Evolutionary conservation across 2,329 filamentous ascomycete species (phyloP).

Genomic region (Clonostachys chloroleuca): DNA sequence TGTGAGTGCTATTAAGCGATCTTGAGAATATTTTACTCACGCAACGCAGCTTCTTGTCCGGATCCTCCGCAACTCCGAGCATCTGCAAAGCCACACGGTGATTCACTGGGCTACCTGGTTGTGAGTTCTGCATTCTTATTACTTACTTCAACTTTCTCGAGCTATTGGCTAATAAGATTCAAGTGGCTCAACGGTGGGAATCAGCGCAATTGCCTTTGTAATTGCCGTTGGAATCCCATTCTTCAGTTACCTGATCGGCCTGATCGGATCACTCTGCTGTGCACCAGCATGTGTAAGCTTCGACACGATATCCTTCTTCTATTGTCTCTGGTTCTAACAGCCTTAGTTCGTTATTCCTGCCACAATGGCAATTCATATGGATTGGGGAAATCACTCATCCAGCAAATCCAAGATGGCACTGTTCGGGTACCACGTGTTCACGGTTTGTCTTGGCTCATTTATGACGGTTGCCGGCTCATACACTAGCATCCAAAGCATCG

Average conservation of each 20-base stretch:
- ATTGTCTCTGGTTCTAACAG: no score
- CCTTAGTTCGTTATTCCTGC: constrained; percentile 13
- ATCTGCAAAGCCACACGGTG: constrained; percentile 13
- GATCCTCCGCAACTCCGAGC: constrained; percentile 12
- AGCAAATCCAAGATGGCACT: constrained; percentile 4
- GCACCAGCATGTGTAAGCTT: constrained; percentile 16
- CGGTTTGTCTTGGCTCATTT: constrained; percentile 10
- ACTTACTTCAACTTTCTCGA: neutral
- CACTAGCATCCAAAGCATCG: constrained; percentile 15
- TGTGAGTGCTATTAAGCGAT: neutral
- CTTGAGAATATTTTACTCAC: neutral
- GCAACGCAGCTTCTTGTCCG: constrained; percentile 13
- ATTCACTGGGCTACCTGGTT: constrained; percentile 18
- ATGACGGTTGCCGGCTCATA: constrained; percentile 15
- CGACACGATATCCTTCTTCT: neutral
- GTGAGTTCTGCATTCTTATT: constrained; percentile 4
- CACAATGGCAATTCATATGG: constrained; percentile 13
- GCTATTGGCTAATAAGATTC: neutral
- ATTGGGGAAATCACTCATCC: constrained; percentile 1
- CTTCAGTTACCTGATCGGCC: constrained; percentile 15
- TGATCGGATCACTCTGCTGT: constrained; percentile 16
- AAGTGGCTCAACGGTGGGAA: constrained; percentile 10
- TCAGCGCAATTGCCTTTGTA: constrained; percentile 10
- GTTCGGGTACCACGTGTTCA: constrained; percentile 10
- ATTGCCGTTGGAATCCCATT: constrained; percentile 13